Evolutionary conservation across 768 basidiomycete genomes (phyloP), one percentile per base, ranked within the genome.

Genomic region (Phylloporus arenicola): DNA sequence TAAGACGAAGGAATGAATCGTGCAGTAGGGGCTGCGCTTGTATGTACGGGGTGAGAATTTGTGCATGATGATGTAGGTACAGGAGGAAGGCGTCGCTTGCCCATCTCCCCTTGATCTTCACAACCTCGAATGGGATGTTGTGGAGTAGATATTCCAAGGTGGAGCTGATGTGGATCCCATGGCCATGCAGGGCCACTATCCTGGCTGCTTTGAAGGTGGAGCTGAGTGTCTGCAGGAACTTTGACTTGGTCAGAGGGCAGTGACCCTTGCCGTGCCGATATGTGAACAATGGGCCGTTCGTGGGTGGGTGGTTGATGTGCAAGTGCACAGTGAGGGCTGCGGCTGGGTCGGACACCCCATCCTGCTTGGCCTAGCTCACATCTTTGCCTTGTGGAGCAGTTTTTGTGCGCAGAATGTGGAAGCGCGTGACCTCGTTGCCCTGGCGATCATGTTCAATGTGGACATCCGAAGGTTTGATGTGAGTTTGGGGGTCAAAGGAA

Each of bases 381-480:
- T 56, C 57, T 16, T 60, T 50, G 6, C 69, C 70, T 1, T 33
- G 19, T 3, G 33, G 50, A 0, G 41, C 24, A 0, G 41, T 11
- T 31, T 55, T 55, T 0, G 54, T 47, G 1, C 22, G 3, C 0
- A 45, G 54, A 1, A 55, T 24, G 72, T 1, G 44, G 22, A 0
- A 69, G 55, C 40, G 70, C 65, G 29, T 56, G 40, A 14, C 63
- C 22, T 27, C 60, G 62, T 0, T 70, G 67, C 0, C 64, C 27
- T 35, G 33, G 1, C 33, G 41, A 11, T 49, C 33, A 0, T 4
- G 9, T 14, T 43, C 30, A 1, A 16, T 16, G 0, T 14, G 3
- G 2, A 42, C 3, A 30, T 48, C 16, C 0, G 47, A 33, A 1
- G 47, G 40, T 34, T 34, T 49, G n/a, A 29, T 2, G 11, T 49